phyloP scores from a whole-genome alignment of 768 basidiomycete genomes.

The Rhodotorula kratochvilovae region DNA sequence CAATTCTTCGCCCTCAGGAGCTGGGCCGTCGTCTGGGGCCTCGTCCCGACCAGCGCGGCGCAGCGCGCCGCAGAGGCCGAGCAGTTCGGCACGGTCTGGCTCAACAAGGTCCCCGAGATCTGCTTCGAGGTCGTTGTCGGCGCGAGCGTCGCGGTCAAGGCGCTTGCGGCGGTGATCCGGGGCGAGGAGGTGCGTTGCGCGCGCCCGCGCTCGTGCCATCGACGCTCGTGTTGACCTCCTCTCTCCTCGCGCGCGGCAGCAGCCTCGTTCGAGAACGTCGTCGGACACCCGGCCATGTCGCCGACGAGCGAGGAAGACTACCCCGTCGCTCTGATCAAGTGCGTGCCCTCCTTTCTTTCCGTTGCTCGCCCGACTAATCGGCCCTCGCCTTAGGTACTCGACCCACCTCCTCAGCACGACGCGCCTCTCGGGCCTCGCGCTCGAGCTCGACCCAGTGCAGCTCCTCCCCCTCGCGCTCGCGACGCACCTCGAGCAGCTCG shows the following conservation, averaged over 20 bases:
- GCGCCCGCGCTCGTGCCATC: no score
- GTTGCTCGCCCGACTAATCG: not conserved
- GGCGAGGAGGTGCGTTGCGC: slow-evolving; percentile 19
- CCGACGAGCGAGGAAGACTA: slow-evolving; percentile 21
- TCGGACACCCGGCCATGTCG: slow-evolving; percentile 8
- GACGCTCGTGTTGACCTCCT: not conserved
- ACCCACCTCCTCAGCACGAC: slow-evolving; percentile 22
- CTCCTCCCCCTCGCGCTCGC: slow-evolving; percentile 16
- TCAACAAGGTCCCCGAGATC: slow-evolving; percentile 34
- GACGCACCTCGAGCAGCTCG: slow-evolving; percentile 3
- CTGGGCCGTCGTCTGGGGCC: not conserved
- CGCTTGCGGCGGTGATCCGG: slow-evolving; percentile 1
- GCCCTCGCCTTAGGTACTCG: slow-evolving; percentile 3
- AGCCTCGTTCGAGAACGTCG: slow-evolving; percentile 9
- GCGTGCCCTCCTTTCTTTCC: not conserved
- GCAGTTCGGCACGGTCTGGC: slow-evolving; percentile 19
- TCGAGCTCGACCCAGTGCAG: slow-evolving; percentile 29
- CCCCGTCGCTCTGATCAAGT: slow-evolving; percentile 33
- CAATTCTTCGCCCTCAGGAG: slow-evolving; percentile 17
- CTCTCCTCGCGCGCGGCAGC: not conserved
- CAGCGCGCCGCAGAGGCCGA: not conserved
- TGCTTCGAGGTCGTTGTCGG: slow-evolving; percentile 14
- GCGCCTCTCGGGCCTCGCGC: slow-evolving; percentile 20
- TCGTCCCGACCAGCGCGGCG: not conserved
- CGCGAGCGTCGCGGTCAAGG: slow-evolving; percentile 3